phyloP scores from a whole-genome alignment of 192 early-diverging fungal species.

The Coemansia sp. region DNA sequence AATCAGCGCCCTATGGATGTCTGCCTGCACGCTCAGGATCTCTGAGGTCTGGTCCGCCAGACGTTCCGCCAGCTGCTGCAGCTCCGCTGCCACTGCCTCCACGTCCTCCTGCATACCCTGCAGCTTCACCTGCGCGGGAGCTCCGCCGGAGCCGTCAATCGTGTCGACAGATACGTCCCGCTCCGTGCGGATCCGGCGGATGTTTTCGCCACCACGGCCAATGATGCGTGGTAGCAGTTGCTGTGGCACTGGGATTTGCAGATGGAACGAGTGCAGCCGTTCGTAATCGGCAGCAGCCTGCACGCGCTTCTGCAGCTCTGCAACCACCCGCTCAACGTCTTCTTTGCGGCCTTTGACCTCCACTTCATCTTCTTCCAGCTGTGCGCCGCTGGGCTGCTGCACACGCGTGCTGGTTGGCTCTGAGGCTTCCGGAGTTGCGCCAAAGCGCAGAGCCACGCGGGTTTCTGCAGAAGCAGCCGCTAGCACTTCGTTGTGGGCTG shows the following conservation, averaged over 20 bases:
- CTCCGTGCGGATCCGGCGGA: conserved; percentile 75
- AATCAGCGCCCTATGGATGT: conserved; percentile 71
- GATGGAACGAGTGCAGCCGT: conserved; percentile 65
- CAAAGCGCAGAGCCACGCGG: conserved; percentile 72
- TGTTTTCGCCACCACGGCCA: conserved; percentile 83
- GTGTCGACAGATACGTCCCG: conserved; percentile 73
- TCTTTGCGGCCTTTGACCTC: conserved; percentile 76
- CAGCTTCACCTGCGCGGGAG: conserved; percentile 62
- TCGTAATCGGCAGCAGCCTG: conserved; percentile 70
- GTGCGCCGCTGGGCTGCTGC: conserved; percentile 42
- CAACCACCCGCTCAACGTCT: conserved; percentile 70
- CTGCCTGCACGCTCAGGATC: conserved; percentile 57
- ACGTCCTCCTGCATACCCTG: conserved; percentile 78
- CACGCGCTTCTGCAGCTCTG: conserved; percentile 64
- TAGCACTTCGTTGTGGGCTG: conserved; percentile 71
- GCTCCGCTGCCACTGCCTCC: conserved; percentile 64
- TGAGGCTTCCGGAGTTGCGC: conserved; percentile 34
- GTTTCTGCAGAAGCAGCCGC: conserved; percentile 21
- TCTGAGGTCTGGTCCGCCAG: conserved; percentile 64
- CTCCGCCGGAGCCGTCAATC: conserved; percentile 8
- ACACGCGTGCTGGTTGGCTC: conserved; percentile 50
- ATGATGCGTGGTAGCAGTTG: conserved; percentile 71
- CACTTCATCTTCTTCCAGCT: conserved; percentile 64
- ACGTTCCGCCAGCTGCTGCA: conserved; percentile 65
- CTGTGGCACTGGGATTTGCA: conserved; percentile 71